Conservation (phyloP, 768 basidiomycete species). For the Ramaria sp. region DNA sequence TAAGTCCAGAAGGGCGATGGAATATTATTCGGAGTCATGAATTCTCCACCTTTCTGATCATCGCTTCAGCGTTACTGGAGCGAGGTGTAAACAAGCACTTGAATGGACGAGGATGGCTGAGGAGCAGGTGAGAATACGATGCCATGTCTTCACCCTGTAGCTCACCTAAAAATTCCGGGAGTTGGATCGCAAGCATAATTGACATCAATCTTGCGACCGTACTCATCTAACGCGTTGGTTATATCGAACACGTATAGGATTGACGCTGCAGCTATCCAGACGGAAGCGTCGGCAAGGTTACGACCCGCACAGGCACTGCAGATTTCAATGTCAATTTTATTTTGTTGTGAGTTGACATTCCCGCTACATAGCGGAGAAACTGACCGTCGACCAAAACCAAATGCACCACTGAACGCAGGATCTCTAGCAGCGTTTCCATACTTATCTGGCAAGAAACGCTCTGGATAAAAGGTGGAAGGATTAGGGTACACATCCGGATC, state of each 20-base stretch:
- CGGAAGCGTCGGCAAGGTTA: no score
- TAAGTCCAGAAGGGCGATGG: no score
- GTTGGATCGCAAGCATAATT: neutral
- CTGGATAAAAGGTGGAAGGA: conserved; percentile 44
- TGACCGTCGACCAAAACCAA: no score
- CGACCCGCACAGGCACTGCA: conserved; percentile 15
- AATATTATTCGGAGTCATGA: neutral
- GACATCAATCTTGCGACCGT: conserved; percentile 12
- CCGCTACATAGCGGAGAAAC: neutral
- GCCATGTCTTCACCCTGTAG: no score
- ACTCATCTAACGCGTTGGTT: conserved; percentile 17
- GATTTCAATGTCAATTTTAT: neutral
- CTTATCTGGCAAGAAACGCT: conserved; percentile 28
- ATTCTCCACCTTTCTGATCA: no score
- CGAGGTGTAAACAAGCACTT: no score
- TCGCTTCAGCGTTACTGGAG: no score
- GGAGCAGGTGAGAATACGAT: no score
- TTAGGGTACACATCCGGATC: no score
- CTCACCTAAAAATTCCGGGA: conserved; percentile 3
- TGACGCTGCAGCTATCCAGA: no score
- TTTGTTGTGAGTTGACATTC: neutral
- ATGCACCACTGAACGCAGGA: conserved; percentile 29
- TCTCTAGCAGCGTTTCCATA: conserved; percentile 26
- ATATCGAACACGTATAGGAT: conserved; percentile 25
- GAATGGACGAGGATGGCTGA: no score